A percentile compares a stretch with the other conserved stretches of the same genome.
Evolutionary conservation across 306 rosid species (phyloP).

Genomic region (Sicyos edulis): DNA sequence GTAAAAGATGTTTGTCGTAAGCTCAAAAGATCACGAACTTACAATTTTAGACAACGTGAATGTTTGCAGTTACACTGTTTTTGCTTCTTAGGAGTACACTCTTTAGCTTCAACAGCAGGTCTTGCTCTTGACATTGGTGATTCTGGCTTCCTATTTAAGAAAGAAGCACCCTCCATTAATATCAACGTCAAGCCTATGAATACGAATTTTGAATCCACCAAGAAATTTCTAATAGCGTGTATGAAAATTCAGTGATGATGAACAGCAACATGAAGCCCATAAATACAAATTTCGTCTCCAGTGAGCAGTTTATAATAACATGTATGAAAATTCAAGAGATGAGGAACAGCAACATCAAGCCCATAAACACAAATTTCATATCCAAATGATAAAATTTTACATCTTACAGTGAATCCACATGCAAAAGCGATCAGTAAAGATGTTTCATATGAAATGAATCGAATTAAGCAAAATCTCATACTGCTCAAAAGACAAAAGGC

Average conservation of each 20-base stretch:
- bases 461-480: not conserved
- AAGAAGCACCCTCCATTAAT: constrained; percentile 23
- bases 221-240: too few species aligned
- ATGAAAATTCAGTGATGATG: too few species aligned
- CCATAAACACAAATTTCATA: not conserved
- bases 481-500: not conserved
- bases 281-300: too few species aligned
- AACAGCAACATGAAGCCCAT: too few species aligned
- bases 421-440: not conserved
- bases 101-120: constrained; percentile 51
- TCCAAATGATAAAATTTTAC: not conserved
- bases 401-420: constrained; percentile 9
- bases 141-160: constrained; percentile 59
- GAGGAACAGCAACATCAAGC: constrained; percentile 2
- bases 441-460: not conserved
- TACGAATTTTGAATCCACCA: too few species aligned
- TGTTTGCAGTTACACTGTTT: constrained; percentile 88
- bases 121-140: constrained; percentile 54
- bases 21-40: constrained; percentile 33
- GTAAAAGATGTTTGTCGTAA: constrained; percentile 5
- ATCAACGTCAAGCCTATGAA: not conserved
- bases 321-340: not conserved
- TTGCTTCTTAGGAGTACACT: constrained; percentile 75
- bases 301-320: not conserved
- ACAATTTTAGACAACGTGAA: constrained; percentile 91